Evolutionary conservation across 768 basidiomycete genomes (phyloP), one percentile per base, ranked within the genome.

Genomic region (Naematelia encephala): DNA sequence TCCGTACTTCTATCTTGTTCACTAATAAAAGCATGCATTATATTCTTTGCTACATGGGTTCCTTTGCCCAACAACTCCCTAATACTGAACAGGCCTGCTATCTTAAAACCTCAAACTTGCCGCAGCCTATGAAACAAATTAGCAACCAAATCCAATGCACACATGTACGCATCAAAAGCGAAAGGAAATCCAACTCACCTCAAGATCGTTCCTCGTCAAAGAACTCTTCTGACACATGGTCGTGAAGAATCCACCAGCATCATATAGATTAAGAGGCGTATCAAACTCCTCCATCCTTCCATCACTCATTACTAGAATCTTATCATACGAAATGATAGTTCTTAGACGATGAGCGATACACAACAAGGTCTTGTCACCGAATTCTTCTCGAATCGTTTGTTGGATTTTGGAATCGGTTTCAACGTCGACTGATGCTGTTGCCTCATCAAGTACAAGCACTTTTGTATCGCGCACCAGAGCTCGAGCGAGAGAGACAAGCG

Each of bases 321-420:
- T 82, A 76, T 97, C 90, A 68, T 92, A 93, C 12, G 84, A 82
- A 61, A 92, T 85, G 68, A 94, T 91, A 1, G 92, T 94, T 46
- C 86, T 83, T 52, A 94, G 78, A 23, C 92, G 87, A 76, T 94
- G 90, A 60, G 89, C 89, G 61, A 93, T 92, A 76, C 88, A 91
- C 14, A 93, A 77, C 55, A 93, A 83, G 0, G 92, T 94, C 63
- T 86, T 85, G 74, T 91, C 86, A 45, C 82, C 79, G 80, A 94
- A 97, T 79, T 94, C 89, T 50, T 81, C 80, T 1, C 89, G 82
- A 62, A 97, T 94, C 4, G 92, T 94, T 62, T 88, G 83, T 72
- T 96, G 92, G 60, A 98, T 91, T 74, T 89, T 89, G 58, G 85
- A 80, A 78, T 96, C 92, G 0, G 90, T 93, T 77, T 89, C 90